Conservation (phyloP, 192 early-diverging fungal species). For the Backusella parvicylindrica region DNA sequence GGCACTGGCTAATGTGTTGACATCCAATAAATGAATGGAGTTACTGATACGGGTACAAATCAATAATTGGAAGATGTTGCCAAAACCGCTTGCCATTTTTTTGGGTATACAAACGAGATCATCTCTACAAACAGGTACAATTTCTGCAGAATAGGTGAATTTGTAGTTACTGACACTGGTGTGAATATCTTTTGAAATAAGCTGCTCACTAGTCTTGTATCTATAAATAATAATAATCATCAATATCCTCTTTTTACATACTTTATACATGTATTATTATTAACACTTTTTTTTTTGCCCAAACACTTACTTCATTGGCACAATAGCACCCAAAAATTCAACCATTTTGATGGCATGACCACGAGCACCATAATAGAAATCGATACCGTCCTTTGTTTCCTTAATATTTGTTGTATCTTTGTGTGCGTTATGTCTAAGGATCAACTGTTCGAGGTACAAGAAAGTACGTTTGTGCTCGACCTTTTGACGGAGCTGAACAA, state of each 20-base stretch:
- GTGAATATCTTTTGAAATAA: slow-evolving; percentile 96
- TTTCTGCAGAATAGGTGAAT: slow-evolving; percentile 94
- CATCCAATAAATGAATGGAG: slow-evolving; percentile 82
- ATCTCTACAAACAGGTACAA: slow-evolving; percentile 96
- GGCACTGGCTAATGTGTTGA: slow-evolving; percentile 71
- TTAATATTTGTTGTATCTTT: slow-evolving; percentile 98
- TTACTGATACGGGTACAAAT: slow-evolving; percentile 86
- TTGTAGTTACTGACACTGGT: slow-evolving; percentile 90
- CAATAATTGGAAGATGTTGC: slow-evolving; percentile 80
- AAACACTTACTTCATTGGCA: slow-evolving; percentile 63
- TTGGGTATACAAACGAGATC: slow-evolving; percentile 85
- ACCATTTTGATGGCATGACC: slow-evolving; percentile 93
- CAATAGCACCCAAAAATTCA: slow-evolving; percentile 87
- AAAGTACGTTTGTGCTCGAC: slow-evolving; percentile 98
- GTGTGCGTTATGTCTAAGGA: slow-evolving; percentile 96
- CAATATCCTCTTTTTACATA: not conserved
- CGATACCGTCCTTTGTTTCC: slow-evolving; percentile 92
- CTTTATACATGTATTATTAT: no score
- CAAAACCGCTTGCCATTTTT: slow-evolving; percentile 81
- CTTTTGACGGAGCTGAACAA: slow-evolving; percentile 98
- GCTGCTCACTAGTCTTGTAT: slow-evolving; percentile 88
- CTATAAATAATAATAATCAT: slow-evolving; percentile 31
- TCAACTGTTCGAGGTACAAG: slow-evolving; percentile 96
- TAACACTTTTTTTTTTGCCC: not conserved
- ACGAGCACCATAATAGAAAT: slow-evolving; percentile 92